Evolutionary conservation across 805 yeast genomes (phyloP), one percentile per base, ranked within the genome.

Genomic region (Candida pseudofarinosa): DNA sequence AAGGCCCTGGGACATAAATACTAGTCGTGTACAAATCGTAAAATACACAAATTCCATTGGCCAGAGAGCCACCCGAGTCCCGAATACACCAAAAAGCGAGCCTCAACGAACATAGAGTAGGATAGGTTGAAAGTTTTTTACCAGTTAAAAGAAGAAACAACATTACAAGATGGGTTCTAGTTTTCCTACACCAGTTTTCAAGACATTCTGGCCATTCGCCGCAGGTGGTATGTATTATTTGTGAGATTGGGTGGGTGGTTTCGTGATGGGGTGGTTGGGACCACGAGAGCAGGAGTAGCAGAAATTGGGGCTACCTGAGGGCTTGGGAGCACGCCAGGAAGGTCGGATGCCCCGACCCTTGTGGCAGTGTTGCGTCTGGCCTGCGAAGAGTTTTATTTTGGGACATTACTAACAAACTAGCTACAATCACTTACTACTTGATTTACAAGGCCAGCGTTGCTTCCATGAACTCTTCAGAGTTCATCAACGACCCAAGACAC

Each of bases 401-500:
- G n/a, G n/a, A n/a, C n/a, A n/a, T n/a, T 58, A 61, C 64, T 63
- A 58, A 59, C 63, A 35, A 39, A 40, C 16, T 58, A 71, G 77
- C 73, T 50, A 84, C 72, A 54, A 61, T 80, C 54, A 80, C 91
- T 55, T 83, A 80, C 76, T 83, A 72, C 73, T 75, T 81, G 54
- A 73, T 87, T 58, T 76, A 79, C 66, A 81, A 82, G 73, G 83
- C 80, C 41, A 81, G 88, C 50, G 68, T 65, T 48, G 83, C 84
- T 49, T 77, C 87, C 56, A 73, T 80, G 67, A 74, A 81, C 76
- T 75, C 91, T 47, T 77, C 76, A 50, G 95, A 87, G 72, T 88
- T 82, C 76, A 80, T 83, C 71, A 88, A 88, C 69, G 96, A 88
- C 73, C 96, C 97, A 74, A 86, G 96, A 79, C 88, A 88, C 77